Base-by-base conservation (phyloP, 352 stramenopile genomes). In the Phytophthora boehmeriae region DNA sequence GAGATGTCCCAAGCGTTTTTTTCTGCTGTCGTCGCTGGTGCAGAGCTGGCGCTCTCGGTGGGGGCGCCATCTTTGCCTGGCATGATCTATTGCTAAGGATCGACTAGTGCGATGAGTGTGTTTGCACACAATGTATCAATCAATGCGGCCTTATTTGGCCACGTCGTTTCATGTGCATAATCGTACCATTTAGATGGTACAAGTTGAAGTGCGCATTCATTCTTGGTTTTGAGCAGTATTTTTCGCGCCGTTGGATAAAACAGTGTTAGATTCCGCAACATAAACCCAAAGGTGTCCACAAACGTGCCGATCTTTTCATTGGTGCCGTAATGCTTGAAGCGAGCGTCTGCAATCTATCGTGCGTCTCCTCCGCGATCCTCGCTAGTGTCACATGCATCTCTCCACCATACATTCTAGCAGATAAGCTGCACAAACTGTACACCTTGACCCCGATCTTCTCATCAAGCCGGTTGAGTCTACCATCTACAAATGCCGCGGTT, bases 1-100 rank as follows among this genome's bases (percentile, higher is more conserved):
- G 74, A 86, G 60, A 93, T 90, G 30, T 91, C 78, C 84, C 84
- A 93, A 27, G 52, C 57, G 34, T 62, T 58, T 13, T 30, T 48
- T 55, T 62, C 54, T n/a, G 38, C 23, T 1, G 23, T 46, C 19
- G 30, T 19, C 11, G 27, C 27, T 2, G 50, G 36, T 9, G 39
- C 42, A 10, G 34, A 32, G 22, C 8, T 58, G 36, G 5, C 44
- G 36, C 1, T 58, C 17, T 71, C 57, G 20, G 16, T 13, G 41
- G 56, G 20, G 11, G 38, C 20, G 4, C 36, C 27, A n/a, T 71
- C 63, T n/a, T 71, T 63, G 23, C 41, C 14, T 20, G 45, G 22
- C 63, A 71, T 71, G 57, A 16, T 39, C 10, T n/a, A 16, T 13
- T 17, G 9, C 3, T 3, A 39, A 2, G 5, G 34, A 13, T 39